phyloP scores from a whole-genome alignment of 1,284 basidiomycete genomes.

The Stygiomarasmius scandens region DNA sequence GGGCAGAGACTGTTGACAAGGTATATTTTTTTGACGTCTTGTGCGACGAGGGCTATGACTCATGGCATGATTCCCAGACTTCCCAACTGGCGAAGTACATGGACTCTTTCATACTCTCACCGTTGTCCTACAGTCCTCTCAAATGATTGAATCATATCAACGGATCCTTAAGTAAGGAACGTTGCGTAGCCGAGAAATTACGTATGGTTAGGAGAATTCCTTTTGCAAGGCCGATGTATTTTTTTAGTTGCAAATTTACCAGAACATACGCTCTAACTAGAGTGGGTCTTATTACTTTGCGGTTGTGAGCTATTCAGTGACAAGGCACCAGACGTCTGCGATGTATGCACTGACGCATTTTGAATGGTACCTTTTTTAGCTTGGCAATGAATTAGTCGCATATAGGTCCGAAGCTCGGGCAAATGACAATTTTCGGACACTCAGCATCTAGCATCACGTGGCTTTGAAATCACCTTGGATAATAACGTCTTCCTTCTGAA shows the following conservation, averaged over 20 bases:
- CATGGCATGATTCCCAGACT: conserved; percentile 55
- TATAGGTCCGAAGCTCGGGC: not conserved
- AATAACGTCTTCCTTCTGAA: not conserved
- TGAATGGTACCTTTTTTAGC: not conserved
- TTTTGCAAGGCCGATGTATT: not conserved
- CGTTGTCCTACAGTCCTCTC: conserved; percentile 79
- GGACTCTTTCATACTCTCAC: conserved; percentile 76
- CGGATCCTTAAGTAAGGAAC: not conserved
- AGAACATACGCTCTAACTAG: not conserved
- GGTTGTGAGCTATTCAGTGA: not conserved
- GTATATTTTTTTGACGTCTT: conserved; percentile 10
- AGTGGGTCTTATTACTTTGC: not conserved
- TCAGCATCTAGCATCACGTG: not conserved
- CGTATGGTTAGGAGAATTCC: not conserved
- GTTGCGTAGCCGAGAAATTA: not conserved
- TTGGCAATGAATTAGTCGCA: not conserved
- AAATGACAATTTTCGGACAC: too few relatives aligned
- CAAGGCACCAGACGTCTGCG: not conserved
- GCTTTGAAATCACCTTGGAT: not conserved
- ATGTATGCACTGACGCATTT: not conserved
- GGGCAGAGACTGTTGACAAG: conserved; percentile 93
- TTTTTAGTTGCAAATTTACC: not conserved
- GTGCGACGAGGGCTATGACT: not conserved
- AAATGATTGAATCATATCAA: conserved; percentile 46
- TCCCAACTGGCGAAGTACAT: conserved; percentile 75